Conservation (phyloP, 768 basidiomycete genomes). For the Tylopilus sp. region DNA sequence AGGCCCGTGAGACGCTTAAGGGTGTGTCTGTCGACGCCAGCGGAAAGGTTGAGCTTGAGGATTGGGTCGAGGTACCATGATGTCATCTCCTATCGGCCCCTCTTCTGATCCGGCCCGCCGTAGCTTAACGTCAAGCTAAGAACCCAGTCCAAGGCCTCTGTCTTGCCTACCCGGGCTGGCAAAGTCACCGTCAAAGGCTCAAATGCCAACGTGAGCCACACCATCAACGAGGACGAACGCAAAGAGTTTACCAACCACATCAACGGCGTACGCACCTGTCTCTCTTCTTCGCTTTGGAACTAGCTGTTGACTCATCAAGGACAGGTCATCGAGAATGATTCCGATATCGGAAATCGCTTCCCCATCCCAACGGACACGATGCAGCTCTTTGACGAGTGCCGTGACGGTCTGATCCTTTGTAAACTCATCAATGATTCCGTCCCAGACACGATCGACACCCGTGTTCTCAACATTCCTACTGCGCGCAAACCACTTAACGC, state of each 20-base stretch:
- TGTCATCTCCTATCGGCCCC: slow-evolving; percentile 18
- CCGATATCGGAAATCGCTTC: slow-evolving; percentile 75
- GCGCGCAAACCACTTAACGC: slow-evolving; percentile 85
- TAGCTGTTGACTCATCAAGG: slow-evolving; percentile 6
- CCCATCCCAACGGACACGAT: slow-evolving; percentile 96
- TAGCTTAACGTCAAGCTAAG: slow-evolving; percentile 82
- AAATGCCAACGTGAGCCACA: slow-evolving; percentile 93
- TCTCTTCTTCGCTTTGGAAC: background rate
- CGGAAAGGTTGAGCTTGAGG: slow-evolving; percentile 94
- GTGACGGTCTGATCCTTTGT: slow-evolving; percentile 93
- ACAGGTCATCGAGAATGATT: slow-evolving; percentile 88
- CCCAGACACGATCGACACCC: slow-evolving; percentile 97
- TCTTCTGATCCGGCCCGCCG: slow-evolving; percentile 8
- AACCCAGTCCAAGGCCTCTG: slow-evolving; percentile 42
- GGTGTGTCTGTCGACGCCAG: slow-evolving; percentile 91
- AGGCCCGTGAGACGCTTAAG: slow-evolving; percentile 87
- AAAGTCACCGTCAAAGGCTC: slow-evolving; percentile 94
- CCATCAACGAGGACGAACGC: slow-evolving; percentile 95
- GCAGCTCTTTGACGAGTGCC: slow-evolving; percentile 97
- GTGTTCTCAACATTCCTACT: slow-evolving; percentile 91
- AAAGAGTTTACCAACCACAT: slow-evolving; percentile 98
- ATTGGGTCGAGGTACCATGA: slow-evolving; percentile 86
- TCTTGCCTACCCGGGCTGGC: slow-evolving; percentile 66
- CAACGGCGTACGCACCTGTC: slow-evolving; percentile 66
- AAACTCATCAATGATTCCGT: slow-evolving; percentile 99